Percentiles rank a stretch among this genome's conserved stretches.
phyloP scores from a whole-genome alignment of 1,139 yeast genomes.

The Saccharomycopsis hybrid region DNA sequence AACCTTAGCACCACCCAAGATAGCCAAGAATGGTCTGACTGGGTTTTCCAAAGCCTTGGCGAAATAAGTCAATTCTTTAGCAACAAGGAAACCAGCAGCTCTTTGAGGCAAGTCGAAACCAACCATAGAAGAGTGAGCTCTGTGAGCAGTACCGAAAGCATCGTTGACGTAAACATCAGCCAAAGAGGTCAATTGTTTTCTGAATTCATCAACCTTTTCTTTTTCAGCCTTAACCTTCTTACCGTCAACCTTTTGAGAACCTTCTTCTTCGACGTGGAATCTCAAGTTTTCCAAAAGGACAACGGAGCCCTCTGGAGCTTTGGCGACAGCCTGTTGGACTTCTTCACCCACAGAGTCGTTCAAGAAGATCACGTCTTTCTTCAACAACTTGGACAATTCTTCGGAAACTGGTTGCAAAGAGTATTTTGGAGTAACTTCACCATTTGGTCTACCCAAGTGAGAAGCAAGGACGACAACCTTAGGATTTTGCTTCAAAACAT shows the following conservation, averaged over 20 bases:
- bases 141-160: conserved; percentile 98
- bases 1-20: conserved; percentile 97
- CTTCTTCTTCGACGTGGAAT: conserved; percentile 95
- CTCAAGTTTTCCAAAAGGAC: conserved; percentile 91
- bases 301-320: conserved; percentile 56
- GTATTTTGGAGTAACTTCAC: conserved; percentile 74
- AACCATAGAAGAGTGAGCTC: conserved; percentile 98
- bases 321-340: conserved; percentile 69
- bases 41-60: conserved; percentile 98
- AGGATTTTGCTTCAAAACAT: conserved; percentile 84
- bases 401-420: conserved; percentile 87
- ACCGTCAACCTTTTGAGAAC: conserved; percentile 85
- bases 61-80: conserved; percentile 91
- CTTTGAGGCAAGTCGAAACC: conserved; percentile 89
- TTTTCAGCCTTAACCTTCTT: conserved; percentile 83
- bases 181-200: conserved; percentile 76
- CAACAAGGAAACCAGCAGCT: conserved; percentile 96
- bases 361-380: conserved; percentile 65
- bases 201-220: conserved; percentile 76
- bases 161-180: conserved; percentile 96
- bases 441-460: conserved; percentile 97
- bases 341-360: conserved; percentile 83
- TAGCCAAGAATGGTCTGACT: conserved; percentile 93
- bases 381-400: conserved; percentile 70
- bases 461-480: conserved; percentile 87